A percentile compares a stretch with the other conserved stretches of the same genome.
Conservation (phyloP, 1,284 basidiomycete species). For the Porodaedalea pini region DNA sequence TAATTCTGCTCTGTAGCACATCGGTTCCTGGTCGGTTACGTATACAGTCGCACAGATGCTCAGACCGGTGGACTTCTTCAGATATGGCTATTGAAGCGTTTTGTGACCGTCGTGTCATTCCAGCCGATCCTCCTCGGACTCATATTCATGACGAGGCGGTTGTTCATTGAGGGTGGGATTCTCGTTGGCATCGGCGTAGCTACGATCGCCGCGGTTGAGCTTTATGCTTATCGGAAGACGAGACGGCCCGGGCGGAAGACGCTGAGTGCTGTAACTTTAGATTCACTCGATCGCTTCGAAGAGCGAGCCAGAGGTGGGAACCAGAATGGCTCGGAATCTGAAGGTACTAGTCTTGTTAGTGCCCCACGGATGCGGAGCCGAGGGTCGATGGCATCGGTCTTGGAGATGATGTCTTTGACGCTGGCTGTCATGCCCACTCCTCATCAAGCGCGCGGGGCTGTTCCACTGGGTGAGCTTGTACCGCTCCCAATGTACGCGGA, state of each 20-base stretch:
- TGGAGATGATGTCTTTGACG: conserved; percentile 78
- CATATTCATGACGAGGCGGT: conserved; percentile 57
- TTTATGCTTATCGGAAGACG: conserved; percentile 48
- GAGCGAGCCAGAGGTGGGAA: conserved; percentile 37
- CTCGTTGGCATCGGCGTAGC: conserved; percentile 52
- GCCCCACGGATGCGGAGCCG: conserved; percentile 45
- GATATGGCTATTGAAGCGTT: conserved; percentile 69
- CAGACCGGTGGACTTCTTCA: conserved; percentile 70
- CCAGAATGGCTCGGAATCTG: conserved; percentile 42
- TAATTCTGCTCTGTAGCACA: conserved; percentile 44
- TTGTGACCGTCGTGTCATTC: conserved; percentile 60
- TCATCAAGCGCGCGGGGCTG: conserved; percentile 51
- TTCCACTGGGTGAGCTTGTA: conserved; percentile 58
- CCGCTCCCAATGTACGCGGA: not conserved
- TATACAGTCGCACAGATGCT: conserved; percentile 64
- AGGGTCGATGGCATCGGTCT: conserved; percentile 69
- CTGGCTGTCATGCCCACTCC: conserved; percentile 65
- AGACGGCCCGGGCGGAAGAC: conserved; percentile 44
- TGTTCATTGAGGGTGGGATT: conserved; percentile 71
- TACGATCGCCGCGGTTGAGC: conserved; percentile 56
- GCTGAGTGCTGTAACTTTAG: conserved; percentile 52
- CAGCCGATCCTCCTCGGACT: conserved; percentile 74
- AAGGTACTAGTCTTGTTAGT: conserved; percentile 50
- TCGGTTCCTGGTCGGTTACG: conserved; percentile 71
- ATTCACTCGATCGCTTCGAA: conserved; percentile 55